These are phyloP conservation scores for Chlorella sp. DNA, from an alignment of 139 green algal genomes.

Conservation along the genomic window DNA sequence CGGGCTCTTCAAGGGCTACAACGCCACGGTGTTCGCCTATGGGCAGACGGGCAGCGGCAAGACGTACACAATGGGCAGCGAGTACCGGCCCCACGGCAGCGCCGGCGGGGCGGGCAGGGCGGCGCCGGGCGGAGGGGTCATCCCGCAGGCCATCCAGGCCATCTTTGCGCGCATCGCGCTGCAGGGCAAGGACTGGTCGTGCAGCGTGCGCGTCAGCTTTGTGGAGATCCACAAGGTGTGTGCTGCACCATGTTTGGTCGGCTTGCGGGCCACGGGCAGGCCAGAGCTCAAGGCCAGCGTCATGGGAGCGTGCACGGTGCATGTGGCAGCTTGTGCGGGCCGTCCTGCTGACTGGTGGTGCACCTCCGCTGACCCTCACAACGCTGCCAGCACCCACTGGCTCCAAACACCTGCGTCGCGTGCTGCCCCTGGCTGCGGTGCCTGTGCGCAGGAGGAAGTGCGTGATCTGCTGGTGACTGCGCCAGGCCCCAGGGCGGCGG, in stretches of 20 bases:
- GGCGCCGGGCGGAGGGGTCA: too few species aligned
- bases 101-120: too few species aligned
- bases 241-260: too few species aligned
- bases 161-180: slow-evolving; percentile 68
- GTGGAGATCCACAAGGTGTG: slow-evolving; percentile 89
- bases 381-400: too few species aligned
- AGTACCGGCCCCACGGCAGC: slow-evolving; percentile 45
- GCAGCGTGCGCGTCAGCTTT: slow-evolving; percentile 79
- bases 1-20: slow-evolving; percentile 87
- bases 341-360: too few species aligned
- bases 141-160: slow-evolving; percentile 69
- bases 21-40: slow-evolving; percentile 76
- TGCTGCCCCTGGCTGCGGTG: background rate
- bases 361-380: too few species aligned
- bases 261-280: too few species aligned
- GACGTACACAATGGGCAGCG: slow-evolving; percentile 85
- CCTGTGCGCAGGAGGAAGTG: slow-evolving; percentile 74
- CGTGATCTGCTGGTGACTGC: slow-evolving; percentile 55
- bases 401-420: too few species aligned
- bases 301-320: too few species aligned
- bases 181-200: slow-evolving; percentile 37
- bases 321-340: too few species aligned
- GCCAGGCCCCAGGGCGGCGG: slow-evolving; percentile 17
- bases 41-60: slow-evolving; percentile 55
- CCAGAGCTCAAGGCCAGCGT: too few species aligned